Percentiles rank a stretch among this genome's conserved stretches.
phyloP scores from a whole-genome alignment of 2,329 filamentous ascomycete genomes.

The Alternaria sp. region DNA sequence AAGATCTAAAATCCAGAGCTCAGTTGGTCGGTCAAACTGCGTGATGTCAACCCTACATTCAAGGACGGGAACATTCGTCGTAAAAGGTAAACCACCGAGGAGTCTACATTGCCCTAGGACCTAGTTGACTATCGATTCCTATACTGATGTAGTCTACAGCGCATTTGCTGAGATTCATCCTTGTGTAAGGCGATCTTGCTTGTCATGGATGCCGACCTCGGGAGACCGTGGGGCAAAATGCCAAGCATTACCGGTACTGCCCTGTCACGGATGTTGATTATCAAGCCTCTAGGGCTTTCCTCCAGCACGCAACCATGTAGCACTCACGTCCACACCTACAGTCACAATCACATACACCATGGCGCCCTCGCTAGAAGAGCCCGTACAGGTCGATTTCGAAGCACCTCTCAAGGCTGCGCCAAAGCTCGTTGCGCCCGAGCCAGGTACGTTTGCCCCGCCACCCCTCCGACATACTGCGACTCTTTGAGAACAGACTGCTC shows the following conservation, averaged over 20 bases:
- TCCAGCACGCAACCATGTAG: slow-evolving; percentile 29
- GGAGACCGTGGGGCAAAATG: slow-evolving; percentile 34
- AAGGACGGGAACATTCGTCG: neutral
- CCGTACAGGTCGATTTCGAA: slow-evolving; percentile 70
- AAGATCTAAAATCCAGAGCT: neutral
- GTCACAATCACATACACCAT: slow-evolving; percentile 55
- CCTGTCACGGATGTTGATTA: slow-evolving; percentile 40
- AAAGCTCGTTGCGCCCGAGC: slow-evolving; percentile 89
- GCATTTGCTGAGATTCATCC: neutral
- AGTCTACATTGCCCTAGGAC: neutral
- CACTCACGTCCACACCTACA: slow-evolving; percentile 12
- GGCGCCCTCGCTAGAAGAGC: slow-evolving; percentile 81
- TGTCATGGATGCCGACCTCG: slow-evolving; percentile 26
- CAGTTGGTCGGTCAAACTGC: neutral
- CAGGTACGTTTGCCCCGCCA: slow-evolving; percentile 57
- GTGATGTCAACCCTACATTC: neutral
- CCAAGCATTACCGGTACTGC: slow-evolving; percentile 25
- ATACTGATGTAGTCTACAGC: neutral
- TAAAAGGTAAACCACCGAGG: neutral
- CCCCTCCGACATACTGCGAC: slow-evolving; percentile 49
- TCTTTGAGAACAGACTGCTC: neutral
- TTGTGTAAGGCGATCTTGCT: neutral
- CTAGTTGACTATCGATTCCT: neutral
- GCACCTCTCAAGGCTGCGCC: slow-evolving; percentile 80
- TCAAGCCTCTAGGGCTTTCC: slow-evolving; percentile 35